Conservation (phyloP, 441 rosid species). For the Gossypium trilobum region DNA sequence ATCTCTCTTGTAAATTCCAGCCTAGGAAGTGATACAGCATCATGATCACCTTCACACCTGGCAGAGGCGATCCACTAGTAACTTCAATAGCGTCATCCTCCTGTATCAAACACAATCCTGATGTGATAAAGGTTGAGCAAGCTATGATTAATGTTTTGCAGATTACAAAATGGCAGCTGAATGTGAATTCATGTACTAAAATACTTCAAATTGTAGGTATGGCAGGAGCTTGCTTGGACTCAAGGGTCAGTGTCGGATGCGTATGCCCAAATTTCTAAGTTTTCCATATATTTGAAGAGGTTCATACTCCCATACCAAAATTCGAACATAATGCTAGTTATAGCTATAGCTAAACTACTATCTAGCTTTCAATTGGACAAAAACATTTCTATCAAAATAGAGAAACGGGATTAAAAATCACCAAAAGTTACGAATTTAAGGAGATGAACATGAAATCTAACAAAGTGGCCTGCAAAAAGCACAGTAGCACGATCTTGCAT, state of each 20-base stretch:
- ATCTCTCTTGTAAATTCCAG: constrained; percentile 12
- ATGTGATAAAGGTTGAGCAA: constrained; percentile 17
- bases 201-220: not conserved
- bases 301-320: not conserved
- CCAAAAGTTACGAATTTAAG: not conserved
- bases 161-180: not conserved
- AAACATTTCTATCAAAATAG: not conserved
- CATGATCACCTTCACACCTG: constrained; percentile 85
- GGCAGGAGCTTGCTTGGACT: not conserved
- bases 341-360: not conserved
- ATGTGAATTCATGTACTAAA: not conserved
- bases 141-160: not conserved
- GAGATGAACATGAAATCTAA: not conserved
- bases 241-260: not conserved
- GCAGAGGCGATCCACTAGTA: constrained; percentile 81
- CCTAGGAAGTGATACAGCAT: constrained; percentile 18
- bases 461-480: not conserved
- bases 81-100: constrained; percentile 47
- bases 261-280: not conserved
- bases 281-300: not conserved
- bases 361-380: not conserved
- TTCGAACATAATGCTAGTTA: not conserved
- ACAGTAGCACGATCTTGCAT: not conserved
- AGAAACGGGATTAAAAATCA: not conserved
- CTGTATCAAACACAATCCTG: constrained; percentile 35